Evolutionary conservation across 495 filamentous ascomycete species (phyloP), one percentile per base, ranked within the genome.

Genomic region (Annulohypoxylon moriforme): DNA sequence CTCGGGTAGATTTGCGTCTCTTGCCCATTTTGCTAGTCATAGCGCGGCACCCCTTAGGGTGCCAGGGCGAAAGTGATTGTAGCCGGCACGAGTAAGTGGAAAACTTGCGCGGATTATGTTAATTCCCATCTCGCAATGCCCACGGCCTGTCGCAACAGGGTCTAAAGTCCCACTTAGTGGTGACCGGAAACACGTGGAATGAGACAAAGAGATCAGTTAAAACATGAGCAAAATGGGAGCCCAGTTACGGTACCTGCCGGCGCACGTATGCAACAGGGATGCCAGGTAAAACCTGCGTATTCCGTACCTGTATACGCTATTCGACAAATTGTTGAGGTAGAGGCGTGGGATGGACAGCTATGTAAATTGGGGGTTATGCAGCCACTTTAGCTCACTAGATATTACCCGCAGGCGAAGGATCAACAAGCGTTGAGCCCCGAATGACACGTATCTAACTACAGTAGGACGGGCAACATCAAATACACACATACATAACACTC

Each of bases 141-240:
- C 71, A 66, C n/a, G 59, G 18, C 33, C 56, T 67, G 71, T 70
- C 67, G 52, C 55, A 73, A 61, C 61, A 66, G 52, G 50, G 53
- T 46, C 42, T 27, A 58, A 58, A 58, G 65, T 69, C 67, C 71
- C 71, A 70, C 71, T 70, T 74, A 63, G 71, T 56, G 50, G 67
- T 74, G 62, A 74, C 67, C 67, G 67, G 71, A 67, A 63, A 73
- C 70, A 65, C 60, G 65, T 68, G 65, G 60, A 66, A 50, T 61
- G 56, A 65, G 60, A 66, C 65, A 55, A 44, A 25, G 25, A 67
- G 57, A 60, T 55, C 62, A 57, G 33, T 36, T 65, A 27, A 66
- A 57, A 60, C 68, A 46, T 9, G 9, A 62, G 22, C 22, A n/a
- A 52, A 34, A 36, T 33, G 18, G 44, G n/a, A 60, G 52, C 64